These are phyloP conservation scores for Diaporthe eres DNA, from an alignment of 2,329 filamentous ascomycete genomes.

Conservation along the genomic window DNA sequence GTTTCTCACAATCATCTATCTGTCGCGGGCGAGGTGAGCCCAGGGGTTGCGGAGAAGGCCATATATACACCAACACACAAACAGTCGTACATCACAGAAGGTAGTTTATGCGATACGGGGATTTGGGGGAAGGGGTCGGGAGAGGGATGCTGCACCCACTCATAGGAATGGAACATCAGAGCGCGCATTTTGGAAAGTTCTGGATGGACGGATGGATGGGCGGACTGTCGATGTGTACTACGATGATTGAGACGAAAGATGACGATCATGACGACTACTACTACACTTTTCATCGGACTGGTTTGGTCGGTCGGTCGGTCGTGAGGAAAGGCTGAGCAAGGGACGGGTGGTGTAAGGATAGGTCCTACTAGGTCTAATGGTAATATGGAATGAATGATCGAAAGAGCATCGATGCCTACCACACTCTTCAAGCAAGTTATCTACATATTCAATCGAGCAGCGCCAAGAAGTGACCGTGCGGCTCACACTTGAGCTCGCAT, in stretches of 20 bases:
- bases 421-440: too few species aligned
- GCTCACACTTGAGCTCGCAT: not conserved
- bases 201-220: not conserved
- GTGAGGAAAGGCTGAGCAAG: constrained; percentile 7
- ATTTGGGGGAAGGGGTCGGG: too few species aligned
- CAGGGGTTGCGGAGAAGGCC: not conserved
- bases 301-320: constrained; percentile 22
- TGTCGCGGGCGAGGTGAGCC: not conserved
- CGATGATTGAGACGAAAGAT: constrained; percentile 21
- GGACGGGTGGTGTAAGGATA: constrained; percentile 20
- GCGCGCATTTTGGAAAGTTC: constrained; percentile 21
- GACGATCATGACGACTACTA: constrained; percentile 12
- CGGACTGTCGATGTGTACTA: not conserved
- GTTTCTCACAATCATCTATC: constrained; percentile 1
- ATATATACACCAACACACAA: not conserved
- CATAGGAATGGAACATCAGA: not conserved
- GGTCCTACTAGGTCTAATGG: constrained; percentile 38
- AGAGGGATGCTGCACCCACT: not conserved
- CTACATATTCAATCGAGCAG: not conserved
- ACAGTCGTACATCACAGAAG: not conserved
- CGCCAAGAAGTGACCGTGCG: not conserved
- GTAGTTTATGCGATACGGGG: not conserved
- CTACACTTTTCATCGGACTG: constrained; percentile 21
- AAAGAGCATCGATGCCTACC: not conserved
- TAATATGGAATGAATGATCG: constrained; percentile 38